Base-by-base conservation (phyloP, 1,139 yeast species). In the Cylindricascospora bacillispora region DNA sequence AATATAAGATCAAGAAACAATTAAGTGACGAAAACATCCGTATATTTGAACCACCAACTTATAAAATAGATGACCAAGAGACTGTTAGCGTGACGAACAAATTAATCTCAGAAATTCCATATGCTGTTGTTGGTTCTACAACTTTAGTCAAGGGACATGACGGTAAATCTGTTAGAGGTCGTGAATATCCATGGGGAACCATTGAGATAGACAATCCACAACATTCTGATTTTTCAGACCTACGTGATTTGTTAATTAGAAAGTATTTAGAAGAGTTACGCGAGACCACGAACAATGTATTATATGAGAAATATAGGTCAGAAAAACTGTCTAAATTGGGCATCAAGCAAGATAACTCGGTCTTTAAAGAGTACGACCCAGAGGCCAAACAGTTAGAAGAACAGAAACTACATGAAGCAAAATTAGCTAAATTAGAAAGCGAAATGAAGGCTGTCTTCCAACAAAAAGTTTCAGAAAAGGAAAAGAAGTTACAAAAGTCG, bases 381-480 rank as follows among this genome's bases (percentile, higher is more conserved):
- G 73, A 80, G 35, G 70, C 81, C 43, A 82, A 83, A 61, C 93
- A 82, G 59, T 93, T 81, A 58, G 97, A 89, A 60, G 98, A 89
- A 60, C 77, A 83, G 49, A 76, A 81, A 25, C 66, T 83, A 49
- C 97, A 89, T 55, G 95, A 85, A 60, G 93, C 94, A 37, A 83
- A 89, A 54, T 68, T 92, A 47, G 78, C 89, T 36, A 85, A 83
- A 63, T 74, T 92, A 79, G 98, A 92, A 62, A 72, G 85, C 22
- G 97, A 89, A 61, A 85, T 92, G 97, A 86, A 89, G 64, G 70
- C 77, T 16, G 95, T 92, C 35, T 92, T 92, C 73, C 95, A 86
- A 61, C 93, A 82, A 54, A 92, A 89, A 64, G 98, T 92, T 23
- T 67, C 80, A 35, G 97, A 86, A 60, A 92, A 92, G 74, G 99